Base-by-base conservation (phyloP, 2,329 filamentous ascomycete species). In the Alternaria gansuensis region DNA sequence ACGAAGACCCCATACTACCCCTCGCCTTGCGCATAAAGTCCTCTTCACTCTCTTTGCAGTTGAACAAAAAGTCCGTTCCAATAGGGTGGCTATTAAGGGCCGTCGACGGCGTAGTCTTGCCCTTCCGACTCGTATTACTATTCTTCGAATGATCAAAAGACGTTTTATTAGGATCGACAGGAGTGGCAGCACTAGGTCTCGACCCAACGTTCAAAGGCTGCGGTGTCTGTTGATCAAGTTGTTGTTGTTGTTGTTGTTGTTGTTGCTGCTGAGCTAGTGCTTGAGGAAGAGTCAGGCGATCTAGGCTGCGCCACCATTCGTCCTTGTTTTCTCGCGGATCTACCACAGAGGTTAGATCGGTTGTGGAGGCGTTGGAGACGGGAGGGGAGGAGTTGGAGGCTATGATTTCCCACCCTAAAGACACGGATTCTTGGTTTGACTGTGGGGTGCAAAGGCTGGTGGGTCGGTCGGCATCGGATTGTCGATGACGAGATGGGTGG, bases 321-420 rank as follows among this genome's bases (percentile, higher is more conserved):
- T 63, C 60, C 34, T 52, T 63, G 51, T 60, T 58, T 52, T 52
- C 43, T 23, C 33, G 50, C 11, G 58, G 58, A 60, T 71, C 71
- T 68, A 62, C 34, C 31, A 68, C 65, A 6, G 65, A 61, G 34
- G 64, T 68, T 51, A 66, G 60, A 60, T 65, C 64, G 29, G 39
- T 43, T 29, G 68, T 62, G 49, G 65, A 64, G 3, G 60, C 31
- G 9, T 67, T 34, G 21, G 69, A 68, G 11, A 53, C 46, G 23
- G 50, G 39, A 37, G 49, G 40, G 14, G 53, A 57, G 11, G 46
- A 45, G 36, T 63, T 55, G 26, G 65, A 57, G 33, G 64, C 50
- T 33, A 57, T 39, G 26, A 53, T 43, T 9, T 51, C 67, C 64
- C 66, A 70, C 64, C 68, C 68, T 60, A 59, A 44, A 11, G 52